phyloP scores from a whole-genome alignment of 495 filamentous ascomycete species.

The Acidiella bohemica region DNA sequence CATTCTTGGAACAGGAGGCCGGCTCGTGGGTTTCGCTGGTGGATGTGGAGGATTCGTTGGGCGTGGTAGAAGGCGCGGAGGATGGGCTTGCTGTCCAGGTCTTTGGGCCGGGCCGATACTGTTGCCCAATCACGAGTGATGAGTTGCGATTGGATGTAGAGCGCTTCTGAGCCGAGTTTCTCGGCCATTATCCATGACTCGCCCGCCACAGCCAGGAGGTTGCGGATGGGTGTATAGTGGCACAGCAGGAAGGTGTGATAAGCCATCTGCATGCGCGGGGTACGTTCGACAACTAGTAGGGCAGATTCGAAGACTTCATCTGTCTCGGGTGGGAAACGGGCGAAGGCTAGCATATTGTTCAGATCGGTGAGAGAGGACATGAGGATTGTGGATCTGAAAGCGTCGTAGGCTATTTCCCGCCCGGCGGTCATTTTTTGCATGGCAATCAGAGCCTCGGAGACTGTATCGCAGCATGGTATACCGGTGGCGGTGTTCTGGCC shows the following conservation, averaged over 20 bases:
- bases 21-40: slow-evolving; percentile 11
- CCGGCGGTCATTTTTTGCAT: background rate
- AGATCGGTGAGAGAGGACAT: slow-evolving; percentile 16
- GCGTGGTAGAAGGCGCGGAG: slow-evolving; percentile 20
- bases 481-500: background rate
- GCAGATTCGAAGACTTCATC: slow-evolving; percentile 2
- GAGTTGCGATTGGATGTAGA: slow-evolving; percentile 19
- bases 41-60: slow-evolving; percentile 20
- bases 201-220: slow-evolving; percentile 27
- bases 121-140: slow-evolving; percentile 11
- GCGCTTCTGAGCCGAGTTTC: slow-evolving; percentile 18
- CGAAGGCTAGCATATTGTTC: background rate
- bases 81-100: slow-evolving; percentile 5
- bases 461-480: background rate
- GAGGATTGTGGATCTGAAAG: slow-evolving; percentile 25
- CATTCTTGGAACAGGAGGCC: slow-evolving; percentile 22
- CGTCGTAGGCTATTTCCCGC: slow-evolving; percentile 12
- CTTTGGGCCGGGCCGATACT: background rate
- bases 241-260: slow-evolving; percentile 22
- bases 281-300: slow-evolving; percentile 7
- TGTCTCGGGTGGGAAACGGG: background rate
- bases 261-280: slow-evolving; percentile 12
- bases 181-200: slow-evolving; percentile 28
- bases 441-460: slow-evolving; percentile 8
- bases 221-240: slow-evolving; percentile 24